A percentile compares a stretch with the other conserved stretches of the same genome.
These are phyloP conservation scores for Aspergillus sparsus DNA, from an alignment of 495 filamentous ascomycete genomes.

Conservation along the genomic window DNA sequence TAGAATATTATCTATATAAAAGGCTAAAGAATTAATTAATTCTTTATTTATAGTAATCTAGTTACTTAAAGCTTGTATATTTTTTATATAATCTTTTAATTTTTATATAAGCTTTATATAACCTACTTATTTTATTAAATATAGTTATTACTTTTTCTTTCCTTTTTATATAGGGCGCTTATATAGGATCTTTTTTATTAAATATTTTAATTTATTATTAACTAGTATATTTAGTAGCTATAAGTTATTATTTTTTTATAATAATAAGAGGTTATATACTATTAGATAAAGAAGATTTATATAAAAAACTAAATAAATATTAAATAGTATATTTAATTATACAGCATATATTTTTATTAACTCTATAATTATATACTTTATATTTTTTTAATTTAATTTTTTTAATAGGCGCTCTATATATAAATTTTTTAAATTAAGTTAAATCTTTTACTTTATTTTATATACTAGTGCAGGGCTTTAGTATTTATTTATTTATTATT, in stretches of 20 bases:
- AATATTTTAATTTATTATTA: neutral
- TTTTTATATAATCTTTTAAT: neutral
- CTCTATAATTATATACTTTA: neutral
- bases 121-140: neutral
- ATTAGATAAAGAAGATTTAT: neutral
- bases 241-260: neutral
- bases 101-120: neutral
- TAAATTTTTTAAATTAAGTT: neutral
- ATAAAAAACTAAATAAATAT: conserved; percentile 2
- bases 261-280: neutral
- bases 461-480: neutral
- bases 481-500: neutral
- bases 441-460: neutral
- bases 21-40: too few relatives aligned
- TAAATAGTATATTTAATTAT: conserved; percentile 1
- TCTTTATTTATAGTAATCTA: neutral
- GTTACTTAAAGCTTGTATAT: neutral
- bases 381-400: neutral
- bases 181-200: neutral
- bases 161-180: neutral
- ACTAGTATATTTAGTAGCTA: neutral
- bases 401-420: neutral
- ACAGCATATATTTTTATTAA: neutral
- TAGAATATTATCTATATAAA: too few relatives aligned
- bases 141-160: neutral